Evolutionary conservation across 176 grass and related monocot genomes (phyloP).

Genomic region (Oryza rufipogon): DNA sequence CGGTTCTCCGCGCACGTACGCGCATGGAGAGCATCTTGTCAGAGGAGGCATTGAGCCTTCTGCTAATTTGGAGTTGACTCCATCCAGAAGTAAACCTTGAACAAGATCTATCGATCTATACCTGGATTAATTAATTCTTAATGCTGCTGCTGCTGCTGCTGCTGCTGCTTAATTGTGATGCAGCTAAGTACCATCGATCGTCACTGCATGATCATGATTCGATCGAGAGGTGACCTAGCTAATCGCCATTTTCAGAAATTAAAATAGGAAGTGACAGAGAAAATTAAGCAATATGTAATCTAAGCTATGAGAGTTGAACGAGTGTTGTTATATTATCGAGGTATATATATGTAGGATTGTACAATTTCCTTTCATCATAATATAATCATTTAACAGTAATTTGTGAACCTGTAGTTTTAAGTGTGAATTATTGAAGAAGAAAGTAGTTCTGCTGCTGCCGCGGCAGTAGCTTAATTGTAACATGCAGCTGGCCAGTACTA

Average conservation of each 20-base stretch:
- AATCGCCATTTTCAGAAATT: neutral
- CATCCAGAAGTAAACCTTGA: constrained; percentile 11
- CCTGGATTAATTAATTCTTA: neutral
- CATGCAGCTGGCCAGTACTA: too few species aligned
- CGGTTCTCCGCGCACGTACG: constrained; percentile 5
- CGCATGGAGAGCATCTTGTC: constrained; percentile 15
- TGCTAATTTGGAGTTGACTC: neutral
- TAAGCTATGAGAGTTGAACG: neutral
- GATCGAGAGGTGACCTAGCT: neutral
- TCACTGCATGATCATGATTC: neutral
- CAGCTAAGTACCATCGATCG: too few species aligned
- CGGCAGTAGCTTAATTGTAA: too few species aligned
- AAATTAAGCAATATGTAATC: neutral
- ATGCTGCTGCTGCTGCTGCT: neutral
- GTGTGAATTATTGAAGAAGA: too few species aligned
- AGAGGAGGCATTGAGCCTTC: neutral
- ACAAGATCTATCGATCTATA: neutral
- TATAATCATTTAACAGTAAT: too few species aligned
- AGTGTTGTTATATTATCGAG: too few species aligned
- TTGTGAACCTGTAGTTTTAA: too few species aligned
- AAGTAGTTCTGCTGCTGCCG: too few species aligned
- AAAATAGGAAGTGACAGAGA: neutral
- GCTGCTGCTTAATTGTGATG: neutral
- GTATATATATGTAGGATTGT: too few species aligned
- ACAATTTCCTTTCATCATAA: too few species aligned